Evolutionary conservation across 148 eudicot genomes (phyloP).

Genomic region (Rhododendron mucronatum): DNA sequence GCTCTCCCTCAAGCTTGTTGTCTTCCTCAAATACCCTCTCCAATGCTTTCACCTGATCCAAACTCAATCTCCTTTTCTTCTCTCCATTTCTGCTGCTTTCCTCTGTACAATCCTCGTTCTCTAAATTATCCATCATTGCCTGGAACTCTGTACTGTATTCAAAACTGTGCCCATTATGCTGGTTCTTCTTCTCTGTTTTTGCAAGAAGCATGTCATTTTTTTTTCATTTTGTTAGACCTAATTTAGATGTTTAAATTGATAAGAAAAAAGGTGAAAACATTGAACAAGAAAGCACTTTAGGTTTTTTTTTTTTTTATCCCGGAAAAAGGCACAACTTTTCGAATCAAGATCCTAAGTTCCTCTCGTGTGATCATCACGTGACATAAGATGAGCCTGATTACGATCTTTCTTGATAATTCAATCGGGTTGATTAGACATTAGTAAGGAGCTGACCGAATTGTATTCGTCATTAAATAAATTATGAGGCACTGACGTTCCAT

Average conservation of each 20-base stretch:
- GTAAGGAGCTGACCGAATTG: too few relatives aligned
- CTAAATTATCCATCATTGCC: slow-evolving; percentile 24
- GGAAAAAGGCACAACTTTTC: neutral
- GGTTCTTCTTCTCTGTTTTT: slow-evolving; percentile 10
- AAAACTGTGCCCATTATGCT: neutral
- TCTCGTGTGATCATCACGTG: neutral
- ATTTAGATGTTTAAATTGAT: neutral
- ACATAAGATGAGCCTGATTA: neutral
- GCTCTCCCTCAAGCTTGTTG: slow-evolving; percentile 28
- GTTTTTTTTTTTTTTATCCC: too few relatives aligned
- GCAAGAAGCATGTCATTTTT: neutral
- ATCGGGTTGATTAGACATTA: too few relatives aligned
- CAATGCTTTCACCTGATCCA: slow-evolving; percentile 25
- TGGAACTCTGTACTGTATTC: slow-evolving; percentile 16
- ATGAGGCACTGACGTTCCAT: too few relatives aligned
- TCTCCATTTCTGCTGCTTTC: neutral
- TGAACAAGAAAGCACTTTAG: neutral
- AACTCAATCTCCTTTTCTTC: slow-evolving; percentile 29
- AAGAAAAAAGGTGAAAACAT: neutral
- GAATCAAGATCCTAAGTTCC: neutral
- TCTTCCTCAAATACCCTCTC: slow-evolving; percentile 33
- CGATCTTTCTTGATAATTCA: too few relatives aligned
- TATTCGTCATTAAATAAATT: too few relatives aligned
- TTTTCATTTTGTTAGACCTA: neutral
- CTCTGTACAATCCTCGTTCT: slow-evolving; percentile 19